phyloP scores from a whole-genome alignment of 2,329 filamentous ascomycete species.

The Xylariomycetidae sp. region DNA sequence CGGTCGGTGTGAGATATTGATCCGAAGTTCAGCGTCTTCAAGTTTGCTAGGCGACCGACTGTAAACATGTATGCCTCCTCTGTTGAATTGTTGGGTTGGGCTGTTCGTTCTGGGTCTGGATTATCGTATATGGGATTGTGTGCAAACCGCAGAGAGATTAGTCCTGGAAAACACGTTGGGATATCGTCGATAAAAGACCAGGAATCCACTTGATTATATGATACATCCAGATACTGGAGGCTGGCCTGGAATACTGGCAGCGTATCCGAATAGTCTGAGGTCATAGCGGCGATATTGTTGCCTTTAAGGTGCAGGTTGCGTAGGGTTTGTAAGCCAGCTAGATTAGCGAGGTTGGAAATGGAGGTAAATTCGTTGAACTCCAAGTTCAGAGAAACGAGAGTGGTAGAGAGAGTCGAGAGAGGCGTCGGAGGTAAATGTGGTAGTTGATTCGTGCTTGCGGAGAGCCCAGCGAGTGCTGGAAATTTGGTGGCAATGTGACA shows the following conservation, averaged over 20 bases:
- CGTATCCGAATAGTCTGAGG: slow-evolving; percentile 21
- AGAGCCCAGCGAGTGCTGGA: slow-evolving; percentile 43
- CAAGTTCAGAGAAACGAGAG: slow-evolving; percentile 60
- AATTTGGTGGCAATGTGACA: slow-evolving; percentile 51
- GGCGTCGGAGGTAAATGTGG: slow-evolving; percentile 41
- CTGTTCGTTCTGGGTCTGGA: slow-evolving; percentile 30
- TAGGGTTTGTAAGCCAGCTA: slow-evolving; percentile 48
- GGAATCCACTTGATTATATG: slow-evolving; percentile 62
- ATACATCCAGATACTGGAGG: slow-evolving; percentile 66
- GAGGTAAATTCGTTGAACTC: slow-evolving; percentile 67
- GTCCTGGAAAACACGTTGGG: slow-evolving; percentile 62
- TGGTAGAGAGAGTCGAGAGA: slow-evolving; percentile 38
- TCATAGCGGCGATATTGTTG: slow-evolving; percentile 58
- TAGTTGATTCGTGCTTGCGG: slow-evolving; percentile 56
- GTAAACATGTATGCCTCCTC: slow-evolving; percentile 90
- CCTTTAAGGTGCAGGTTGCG: slow-evolving; percentile 68
- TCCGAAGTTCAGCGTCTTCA: slow-evolving; percentile 71
- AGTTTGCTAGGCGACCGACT: slow-evolving; percentile 64
- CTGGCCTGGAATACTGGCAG: slow-evolving; percentile 46
- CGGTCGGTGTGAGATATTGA: slow-evolving; percentile 69
- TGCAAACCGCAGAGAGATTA: slow-evolving; percentile 71
- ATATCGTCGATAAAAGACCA: slow-evolving; percentile 76
- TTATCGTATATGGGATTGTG: slow-evolving; percentile 79
- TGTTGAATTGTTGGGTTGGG: slow-evolving; percentile 33
- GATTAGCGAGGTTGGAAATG: slow-evolving; percentile 51